Evolutionary conservation across 352 stramenopile genomes (phyloP).

Genomic region (Pythium monospermum): DNA sequence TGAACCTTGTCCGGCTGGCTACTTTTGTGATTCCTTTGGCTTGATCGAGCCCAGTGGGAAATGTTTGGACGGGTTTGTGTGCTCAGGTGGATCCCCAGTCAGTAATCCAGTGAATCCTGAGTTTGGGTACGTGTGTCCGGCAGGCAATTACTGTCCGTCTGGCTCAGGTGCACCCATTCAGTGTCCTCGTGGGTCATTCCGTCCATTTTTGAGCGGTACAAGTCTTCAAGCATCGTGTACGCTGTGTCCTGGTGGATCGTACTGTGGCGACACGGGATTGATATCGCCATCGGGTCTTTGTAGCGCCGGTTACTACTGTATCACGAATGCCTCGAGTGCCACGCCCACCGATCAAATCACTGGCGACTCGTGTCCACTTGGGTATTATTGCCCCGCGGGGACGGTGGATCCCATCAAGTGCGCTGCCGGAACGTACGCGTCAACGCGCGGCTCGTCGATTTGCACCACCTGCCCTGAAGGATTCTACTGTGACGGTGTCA

Average conservation of each 20-base stretch:
- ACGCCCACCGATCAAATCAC: conserved; percentile 44
- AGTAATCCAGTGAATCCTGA: conserved; percentile 42
- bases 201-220: conserved; percentile 35
- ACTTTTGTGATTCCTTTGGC: conserved; percentile 87
- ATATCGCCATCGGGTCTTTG: conserved; percentile 54
- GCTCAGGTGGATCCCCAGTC: conserved; percentile 43
- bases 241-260: conserved; percentile 51
- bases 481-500: conserved; percentile 56
- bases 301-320: conserved; percentile 80
- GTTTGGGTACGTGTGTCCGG: conserved; percentile 58
- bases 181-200: conserved; percentile 65
- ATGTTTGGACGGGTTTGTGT: conserved; percentile 68
- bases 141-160: conserved; percentile 67
- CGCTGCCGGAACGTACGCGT: conserved; percentile 33
- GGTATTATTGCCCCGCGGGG: conserved; percentile 54
- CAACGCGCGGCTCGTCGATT: conserved; percentile 17
- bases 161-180: conserved; percentile 43
- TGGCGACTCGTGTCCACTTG: conserved; percentile 43
- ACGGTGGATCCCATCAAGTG: conserved; percentile 45
- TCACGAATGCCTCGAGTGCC: conserved; percentile 30
- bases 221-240: conserved; percentile 62
- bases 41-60: conserved; percentile 38
- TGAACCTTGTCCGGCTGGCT: conserved; percentile 66
- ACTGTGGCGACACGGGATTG: conserved; percentile 44
- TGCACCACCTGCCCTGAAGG: conserved; percentile 53